A percentile compares a stretch with the other conserved stretches of the same genome.
Evolutionary conservation across 192 early-diverging fungal species (phyloP).

Genomic region (Podila epigama): DNA sequence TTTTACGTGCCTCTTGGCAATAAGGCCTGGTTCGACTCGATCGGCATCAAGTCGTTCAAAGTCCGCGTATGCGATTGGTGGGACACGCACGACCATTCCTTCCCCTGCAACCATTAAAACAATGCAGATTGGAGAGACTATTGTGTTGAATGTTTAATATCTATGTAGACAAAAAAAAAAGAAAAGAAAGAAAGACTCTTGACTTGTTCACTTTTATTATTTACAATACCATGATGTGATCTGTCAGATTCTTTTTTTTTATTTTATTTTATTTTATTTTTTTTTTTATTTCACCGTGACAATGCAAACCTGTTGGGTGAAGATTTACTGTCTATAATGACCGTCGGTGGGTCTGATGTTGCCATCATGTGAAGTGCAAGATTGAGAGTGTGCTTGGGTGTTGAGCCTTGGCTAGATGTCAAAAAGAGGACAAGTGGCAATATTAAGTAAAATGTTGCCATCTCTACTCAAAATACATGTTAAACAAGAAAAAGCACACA

Average conservation of each 20-base stretch:
- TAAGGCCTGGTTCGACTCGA: slow-evolving; percentile 64
- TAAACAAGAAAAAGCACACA: too few species aligned
- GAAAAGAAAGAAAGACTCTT: too few species aligned
- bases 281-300: slow-evolving; percentile 1
- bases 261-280: neutral
- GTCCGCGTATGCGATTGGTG: slow-evolving; percentile 78
- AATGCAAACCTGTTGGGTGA: slow-evolving; percentile 37
- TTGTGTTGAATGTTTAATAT: too few species aligned
- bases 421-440: neutral
- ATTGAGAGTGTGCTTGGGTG: slow-evolving; percentile 44
- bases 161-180: too few species aligned
- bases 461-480: neutral
- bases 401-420: slow-evolving; percentile 30
- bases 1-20: slow-evolving; percentile 86
- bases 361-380: slow-evolving; percentile 48
- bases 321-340: slow-evolving; percentile 26
- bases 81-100: slow-evolving; percentile 33
- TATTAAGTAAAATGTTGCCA: neutral
- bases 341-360: slow-evolving; percentile 28
- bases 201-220: too few species aligned
- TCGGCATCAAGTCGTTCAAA: slow-evolving; percentile 56
- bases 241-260: too few species aligned
- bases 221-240: too few species aligned
- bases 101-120: too few species aligned
- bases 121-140: too few species aligned